Conservation (phyloP, 371 early-diverging fungal genomes). For the Gilbertella persicaria region DNA sequence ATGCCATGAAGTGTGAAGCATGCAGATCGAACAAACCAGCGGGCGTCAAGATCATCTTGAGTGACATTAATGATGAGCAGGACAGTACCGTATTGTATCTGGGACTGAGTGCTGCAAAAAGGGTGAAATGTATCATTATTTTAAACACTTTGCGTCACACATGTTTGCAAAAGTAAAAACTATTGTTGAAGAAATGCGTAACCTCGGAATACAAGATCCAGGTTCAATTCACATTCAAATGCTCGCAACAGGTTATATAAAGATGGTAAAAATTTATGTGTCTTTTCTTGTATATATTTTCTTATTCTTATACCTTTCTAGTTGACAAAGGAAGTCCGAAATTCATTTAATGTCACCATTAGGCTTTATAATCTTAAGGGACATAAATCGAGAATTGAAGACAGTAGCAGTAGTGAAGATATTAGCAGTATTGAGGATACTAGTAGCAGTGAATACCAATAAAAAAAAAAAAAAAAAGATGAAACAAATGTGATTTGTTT, state of each 20-base stretch:
- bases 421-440: background rate
- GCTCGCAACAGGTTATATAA: conserved; percentile 1
- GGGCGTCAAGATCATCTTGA: conserved; percentile 2
- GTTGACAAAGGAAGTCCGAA: background rate
- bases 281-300: background rate
- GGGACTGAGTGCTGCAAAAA: conserved; percentile 27
- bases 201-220: conserved; percentile 6
- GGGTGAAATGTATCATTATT: conserved; percentile 22
- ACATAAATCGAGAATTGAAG: conserved; percentile 5
- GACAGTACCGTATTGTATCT: conserved; percentile 1
- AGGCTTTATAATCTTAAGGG: conserved; percentile 8
- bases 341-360: background rate
- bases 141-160: conserved; percentile 19
- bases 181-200: conserved; percentile 10
- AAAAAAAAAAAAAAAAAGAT: background rate
- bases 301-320: background rate
- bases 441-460: background rate
- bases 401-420: conserved; percentile 1
- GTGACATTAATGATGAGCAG: background rate
- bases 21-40: conserved; percentile 27
- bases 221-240: background rate
- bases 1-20: conserved; percentile 11
- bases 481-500: conserved; percentile 13
- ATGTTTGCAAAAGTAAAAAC: conserved; percentile 17
- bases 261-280: conserved; percentile 2